Conservation (phyloP, 371 early-diverging fungal genomes). For the Sporodiniella umbellata region DNA sequence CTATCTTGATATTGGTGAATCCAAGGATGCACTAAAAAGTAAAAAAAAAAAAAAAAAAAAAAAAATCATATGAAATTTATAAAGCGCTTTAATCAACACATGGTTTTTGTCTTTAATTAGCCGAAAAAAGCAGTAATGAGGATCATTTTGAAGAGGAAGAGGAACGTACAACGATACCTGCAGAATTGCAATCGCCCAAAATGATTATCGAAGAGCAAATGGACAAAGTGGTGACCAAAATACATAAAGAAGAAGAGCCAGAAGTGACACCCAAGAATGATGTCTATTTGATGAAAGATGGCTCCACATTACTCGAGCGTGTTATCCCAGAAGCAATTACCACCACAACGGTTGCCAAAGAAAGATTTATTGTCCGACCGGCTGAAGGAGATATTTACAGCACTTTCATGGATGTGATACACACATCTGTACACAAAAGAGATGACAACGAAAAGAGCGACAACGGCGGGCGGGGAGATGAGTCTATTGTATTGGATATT, state of each 20-base stretch:
- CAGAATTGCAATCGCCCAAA: constrained; percentile 45
- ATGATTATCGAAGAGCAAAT: constrained; percentile 52
- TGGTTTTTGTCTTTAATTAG: neutral
- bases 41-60: neutral
- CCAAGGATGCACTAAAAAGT: constrained; percentile 16
- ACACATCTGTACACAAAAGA: constrained; percentile 24
- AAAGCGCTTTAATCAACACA: neutral
- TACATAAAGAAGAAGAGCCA: constrained; percentile 15
- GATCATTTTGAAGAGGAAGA: constrained; percentile 52
- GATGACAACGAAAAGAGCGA: neutral
- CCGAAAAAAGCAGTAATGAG: constrained; percentile 2
- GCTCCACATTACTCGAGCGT: constrained; percentile 35
- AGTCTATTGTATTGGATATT: constrained; percentile 55
- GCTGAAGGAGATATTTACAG: constrained; percentile 36
- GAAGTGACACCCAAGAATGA: constrained; percentile 25
- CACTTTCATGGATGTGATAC: constrained; percentile 44
- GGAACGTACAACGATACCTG: constrained; percentile 25
- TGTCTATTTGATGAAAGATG: constrained; percentile 32
- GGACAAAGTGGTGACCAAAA: constrained; percentile 43
- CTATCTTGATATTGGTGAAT: constrained; percentile 41
- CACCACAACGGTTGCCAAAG: constrained; percentile 42
- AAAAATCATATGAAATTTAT: neutral
- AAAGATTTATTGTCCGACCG: constrained; percentile 47
- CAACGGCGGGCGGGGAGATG: constrained; percentile 24
- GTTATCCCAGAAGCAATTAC: constrained; percentile 41